These are phyloP conservation scores for Beauveria sp. DNA, from an alignment of 2,329 filamentous ascomycete genomes.

Conservation along the genomic window DNA sequence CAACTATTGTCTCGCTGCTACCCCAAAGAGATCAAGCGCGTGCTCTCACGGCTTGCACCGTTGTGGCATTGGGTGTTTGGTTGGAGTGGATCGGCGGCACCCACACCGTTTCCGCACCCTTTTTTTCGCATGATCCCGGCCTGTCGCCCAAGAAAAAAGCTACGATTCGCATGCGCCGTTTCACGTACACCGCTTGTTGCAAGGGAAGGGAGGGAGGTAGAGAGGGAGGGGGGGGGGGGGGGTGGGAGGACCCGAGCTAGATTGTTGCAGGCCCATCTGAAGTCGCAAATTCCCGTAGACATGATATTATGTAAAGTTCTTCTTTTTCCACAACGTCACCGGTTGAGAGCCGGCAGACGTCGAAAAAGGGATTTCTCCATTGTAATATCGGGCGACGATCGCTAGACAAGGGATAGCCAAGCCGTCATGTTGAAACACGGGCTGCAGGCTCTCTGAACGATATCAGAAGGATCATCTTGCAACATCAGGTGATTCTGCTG, in stretches of 20 bases:
- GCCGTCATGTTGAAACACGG: neutral
- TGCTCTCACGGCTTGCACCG: neutral
- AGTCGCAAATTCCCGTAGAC: neutral
- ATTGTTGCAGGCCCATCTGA: neutral
- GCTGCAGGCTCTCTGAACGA: neutral
- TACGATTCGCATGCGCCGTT: neutral
- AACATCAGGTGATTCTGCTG: conserved; percentile 9
- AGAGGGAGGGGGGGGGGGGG: too few relatives aligned
- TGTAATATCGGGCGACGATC: neutral
- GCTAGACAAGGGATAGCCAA: neutral
- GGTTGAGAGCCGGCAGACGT: neutral
- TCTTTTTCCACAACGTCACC: neutral
- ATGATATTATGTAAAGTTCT: neutral
- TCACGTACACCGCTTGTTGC: conserved; percentile 7
- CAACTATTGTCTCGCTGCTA: neutral
- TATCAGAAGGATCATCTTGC: neutral
- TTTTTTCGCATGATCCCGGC: neutral
- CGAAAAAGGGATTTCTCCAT: too few relatives aligned
- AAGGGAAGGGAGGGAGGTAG: neutral
- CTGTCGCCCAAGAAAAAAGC: neutral
- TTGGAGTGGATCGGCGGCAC: conserved; percentile 6
- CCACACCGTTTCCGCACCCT: neutral
- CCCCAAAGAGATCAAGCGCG: conserved; percentile 3
- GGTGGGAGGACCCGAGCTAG: neutral
- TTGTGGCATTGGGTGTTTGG: neutral